Base-by-base conservation (phyloP, 345 rosid genomes). In the Eucalyptus microcorys region DNA sequence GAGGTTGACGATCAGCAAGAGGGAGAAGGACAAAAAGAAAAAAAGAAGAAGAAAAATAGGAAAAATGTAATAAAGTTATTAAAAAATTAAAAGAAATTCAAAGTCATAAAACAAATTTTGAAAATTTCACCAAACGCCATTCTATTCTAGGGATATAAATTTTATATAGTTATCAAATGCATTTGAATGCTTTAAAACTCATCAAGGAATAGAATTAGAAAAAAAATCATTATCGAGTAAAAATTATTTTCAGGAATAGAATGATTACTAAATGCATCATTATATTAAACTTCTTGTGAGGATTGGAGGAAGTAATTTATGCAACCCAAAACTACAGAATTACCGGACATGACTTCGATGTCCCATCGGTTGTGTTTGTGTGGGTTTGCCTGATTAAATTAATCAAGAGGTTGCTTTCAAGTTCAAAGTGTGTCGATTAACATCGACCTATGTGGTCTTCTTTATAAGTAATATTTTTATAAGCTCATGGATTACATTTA, bases 191-290 rank as follows among this genome's bases (percentile, higher is more conserved):
- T 52, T 52, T 52, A 19, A 52, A 52, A 52, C 10, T 19, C 0
- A 2, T 52, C 4, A 3, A 52, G 10, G 10, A 52, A 52, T 19
- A 52, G 1, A 52, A 52, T 52, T 52, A 52, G 57, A 52, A 52
- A 12, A 49, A 50, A 19, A 52, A 52, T 52, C 0, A 52, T 52
- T 52, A 0, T 52, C 10, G 26, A 52, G 5, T 7, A 19, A 1
- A 52, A 19, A 19, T 19, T 52, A 0, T 52, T 2, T 0, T 0
- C 1, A 0, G 0, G 0, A 52, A 19, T 52, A 19, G 5, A 52
- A 52, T 52, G 4, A 0, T 19, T 19, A 52, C 10, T 52, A 52
- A 19, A 52, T 0, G 1, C 4, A 19, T 52, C 1, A 0, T 19
- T 52, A 52, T 52, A 19, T 52, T 30, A 14, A 61, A 61, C 34